These are phyloP conservation scores for Phialophora expanda DNA, from an alignment of 2,329 filamentous ascomycete genomes.

Conservation along the genomic window DNA sequence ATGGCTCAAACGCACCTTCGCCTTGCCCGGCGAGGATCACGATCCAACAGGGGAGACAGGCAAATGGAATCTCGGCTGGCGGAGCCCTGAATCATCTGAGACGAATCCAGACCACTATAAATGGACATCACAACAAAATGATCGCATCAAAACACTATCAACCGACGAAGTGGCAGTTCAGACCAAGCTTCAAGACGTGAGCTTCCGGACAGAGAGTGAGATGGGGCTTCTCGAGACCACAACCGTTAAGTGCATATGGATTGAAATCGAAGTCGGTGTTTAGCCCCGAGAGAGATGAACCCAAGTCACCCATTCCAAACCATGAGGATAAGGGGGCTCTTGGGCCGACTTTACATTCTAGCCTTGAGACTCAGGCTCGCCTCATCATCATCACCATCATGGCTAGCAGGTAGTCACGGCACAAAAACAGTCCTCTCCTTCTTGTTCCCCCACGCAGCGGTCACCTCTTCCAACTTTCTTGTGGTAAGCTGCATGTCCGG, in stretches of 20 bases:
- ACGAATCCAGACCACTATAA: background rate
- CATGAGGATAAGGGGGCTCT: background rate
- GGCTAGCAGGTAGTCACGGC: slow-evolving; percentile 23
- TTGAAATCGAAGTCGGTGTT: slow-evolving; percentile 43
- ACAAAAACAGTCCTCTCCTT: slow-evolving; percentile 40
- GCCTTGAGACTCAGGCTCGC: background rate
- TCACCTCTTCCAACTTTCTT: slow-evolving; percentile 34
- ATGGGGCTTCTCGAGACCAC: slow-evolving; percentile 54
- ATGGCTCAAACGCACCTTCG: slow-evolving; percentile 33
- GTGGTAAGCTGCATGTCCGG: slow-evolving; percentile 33
- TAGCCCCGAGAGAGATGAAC: slow-evolving; percentile 1
- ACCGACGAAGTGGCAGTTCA: slow-evolving; percentile 42
- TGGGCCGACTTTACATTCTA: background rate
- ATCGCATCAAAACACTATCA: slow-evolving; percentile 23
- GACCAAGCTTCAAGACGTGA: slow-evolving; percentile 48
- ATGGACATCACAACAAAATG: background rate
- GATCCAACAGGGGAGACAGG: slow-evolving; percentile 37
- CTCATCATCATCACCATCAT: background rate
- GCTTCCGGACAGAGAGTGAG: slow-evolving; percentile 51
- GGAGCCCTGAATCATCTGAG: slow-evolving; percentile 28
- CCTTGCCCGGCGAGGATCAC: slow-evolving; percentile 29
- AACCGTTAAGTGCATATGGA: slow-evolving; percentile 45
- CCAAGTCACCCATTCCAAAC: background rate
- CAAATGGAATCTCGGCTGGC: slow-evolving; percentile 44
- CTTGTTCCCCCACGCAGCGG: slow-evolving; percentile 43